phyloP scores from a whole-genome alignment of 2,329 filamentous ascomycete genomes.

The Fusarium sp. region DNA sequence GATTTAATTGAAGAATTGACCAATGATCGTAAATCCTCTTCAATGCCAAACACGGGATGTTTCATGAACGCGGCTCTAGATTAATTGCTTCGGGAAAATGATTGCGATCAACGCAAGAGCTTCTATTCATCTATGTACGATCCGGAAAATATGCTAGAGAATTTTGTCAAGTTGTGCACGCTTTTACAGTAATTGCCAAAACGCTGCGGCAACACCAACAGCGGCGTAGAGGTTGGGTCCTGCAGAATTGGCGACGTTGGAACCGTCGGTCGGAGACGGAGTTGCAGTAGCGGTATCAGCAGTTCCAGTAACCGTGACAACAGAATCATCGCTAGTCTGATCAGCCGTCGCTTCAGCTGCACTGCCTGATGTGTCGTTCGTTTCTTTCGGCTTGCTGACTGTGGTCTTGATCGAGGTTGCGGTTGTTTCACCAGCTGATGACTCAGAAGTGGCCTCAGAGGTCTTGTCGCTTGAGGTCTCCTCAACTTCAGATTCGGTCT shows the following conservation, averaged over 20 bases:
- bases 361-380: neutral
- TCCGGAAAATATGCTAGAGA: neutral
- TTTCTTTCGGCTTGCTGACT: slow-evolving; percentile 3
- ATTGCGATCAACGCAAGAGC: neutral
- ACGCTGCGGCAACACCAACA: neutral
- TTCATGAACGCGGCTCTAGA: neutral
- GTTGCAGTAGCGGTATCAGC: neutral
- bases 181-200: slow-evolving; percentile 24
- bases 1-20: neutral
- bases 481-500: neutral
- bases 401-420: neutral
- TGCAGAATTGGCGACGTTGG: slow-evolving; percentile 1
- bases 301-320: neutral
- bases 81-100: neutral
- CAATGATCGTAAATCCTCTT: neutral
- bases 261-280: neutral
- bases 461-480: neutral
- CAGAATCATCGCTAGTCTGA: neutral
- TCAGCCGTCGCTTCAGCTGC: neutral
- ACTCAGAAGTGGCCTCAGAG: neutral
- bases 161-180: neutral
- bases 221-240: neutral
- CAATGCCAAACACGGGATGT: neutral
- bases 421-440: neutral
- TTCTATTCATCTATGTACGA: neutral